Evolutionary conservation across 1,284 basidiomycete genomes (phyloP).

Genomic region (Mycena citricolor): DNA sequence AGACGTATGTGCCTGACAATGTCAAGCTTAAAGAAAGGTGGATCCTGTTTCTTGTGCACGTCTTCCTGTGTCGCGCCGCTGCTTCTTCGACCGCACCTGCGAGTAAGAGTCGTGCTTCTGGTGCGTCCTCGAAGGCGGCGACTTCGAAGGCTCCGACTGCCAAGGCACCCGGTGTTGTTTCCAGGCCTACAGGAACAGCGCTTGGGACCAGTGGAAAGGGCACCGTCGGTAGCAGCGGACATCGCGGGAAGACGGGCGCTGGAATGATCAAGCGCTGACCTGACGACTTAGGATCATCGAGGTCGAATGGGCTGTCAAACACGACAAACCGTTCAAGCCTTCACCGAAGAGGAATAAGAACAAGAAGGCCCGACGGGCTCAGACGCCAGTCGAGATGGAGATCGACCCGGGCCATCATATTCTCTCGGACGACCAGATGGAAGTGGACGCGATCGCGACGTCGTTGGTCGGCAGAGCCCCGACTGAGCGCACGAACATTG

Average conservation of each 20-base stretch:
- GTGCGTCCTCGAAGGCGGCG: conserved; percentile 11
- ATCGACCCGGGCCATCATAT: conserved; percentile 2
- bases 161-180: no score
- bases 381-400: conserved; percentile 5
- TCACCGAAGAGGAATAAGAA: conserved; percentile 51
- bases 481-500: conserved; percentile 36
- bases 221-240: conserved; percentile 2
- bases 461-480: not conserved
- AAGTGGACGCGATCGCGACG: conserved; percentile 4
- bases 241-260: conserved; percentile 25
- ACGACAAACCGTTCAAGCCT: conserved; percentile 57
- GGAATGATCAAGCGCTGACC: conserved; percentile 24
- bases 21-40: conserved; percentile 80
- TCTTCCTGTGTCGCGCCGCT: conserved; percentile 54
- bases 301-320: conserved; percentile 69
- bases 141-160: no score
- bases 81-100: conserved; percentile 26
- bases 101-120: conserved; percentile 17
- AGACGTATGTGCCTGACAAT: conserved; percentile 75
- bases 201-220: not conserved
- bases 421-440: not conserved
- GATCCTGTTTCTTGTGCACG: conserved; percentile 61
- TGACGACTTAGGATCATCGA: conserved; percentile 61
- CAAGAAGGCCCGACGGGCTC: conserved; percentile 6
- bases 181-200: no score